These are phyloP conservation scores for Balamuthia mandrillaris DNA, from an alignment of 208 protist species.

Conservation along the genomic window DNA sequence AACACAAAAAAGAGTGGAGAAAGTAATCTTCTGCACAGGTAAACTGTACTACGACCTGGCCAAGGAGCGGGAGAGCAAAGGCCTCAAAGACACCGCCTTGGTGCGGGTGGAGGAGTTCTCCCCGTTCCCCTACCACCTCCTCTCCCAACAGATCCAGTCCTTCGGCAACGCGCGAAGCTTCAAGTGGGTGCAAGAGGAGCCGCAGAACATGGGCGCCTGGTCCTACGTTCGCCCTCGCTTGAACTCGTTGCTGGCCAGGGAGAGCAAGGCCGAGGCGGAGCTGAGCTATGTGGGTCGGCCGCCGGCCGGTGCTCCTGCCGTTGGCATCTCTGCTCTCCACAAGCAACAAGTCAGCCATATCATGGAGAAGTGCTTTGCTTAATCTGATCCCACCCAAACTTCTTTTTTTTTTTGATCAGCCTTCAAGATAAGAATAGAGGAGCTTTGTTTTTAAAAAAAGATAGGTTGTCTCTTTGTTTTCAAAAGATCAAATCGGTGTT, in stretches of 20 bases:
- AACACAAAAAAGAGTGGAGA: not conserved
- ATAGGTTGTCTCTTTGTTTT: not conserved
- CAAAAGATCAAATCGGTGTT: no score
- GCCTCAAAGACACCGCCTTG: constrained; percentile 24
- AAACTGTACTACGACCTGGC: constrained; percentile 63
- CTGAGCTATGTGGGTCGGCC: not conserved
- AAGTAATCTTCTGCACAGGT: constrained; percentile 52
- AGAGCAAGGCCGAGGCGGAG: not conserved
- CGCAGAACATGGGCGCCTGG: constrained; percentile 55
- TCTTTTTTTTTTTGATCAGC: no score
- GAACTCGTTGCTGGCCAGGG: not conserved
- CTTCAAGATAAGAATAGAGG: not conserved
- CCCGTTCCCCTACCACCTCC: constrained; percentile 52
- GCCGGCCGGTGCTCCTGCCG: not conserved
- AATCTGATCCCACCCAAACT: no score
- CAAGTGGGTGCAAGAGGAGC: constrained; percentile 55
- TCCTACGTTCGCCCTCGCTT: constrained; percentile 56
- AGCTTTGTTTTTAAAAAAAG: not conserved
- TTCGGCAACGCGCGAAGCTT: constrained; percentile 52
- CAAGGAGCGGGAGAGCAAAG: constrained; percentile 44
- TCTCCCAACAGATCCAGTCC: constrained; percentile 28
- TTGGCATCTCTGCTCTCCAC: not conserved
- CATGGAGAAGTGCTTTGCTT: not conserved
- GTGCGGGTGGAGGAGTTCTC: constrained; percentile 45
- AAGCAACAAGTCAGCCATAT: not conserved